Conservation (phyloP, 2,329 filamentous ascomycete species). For the Colletotrichum kahawae region DNA sequence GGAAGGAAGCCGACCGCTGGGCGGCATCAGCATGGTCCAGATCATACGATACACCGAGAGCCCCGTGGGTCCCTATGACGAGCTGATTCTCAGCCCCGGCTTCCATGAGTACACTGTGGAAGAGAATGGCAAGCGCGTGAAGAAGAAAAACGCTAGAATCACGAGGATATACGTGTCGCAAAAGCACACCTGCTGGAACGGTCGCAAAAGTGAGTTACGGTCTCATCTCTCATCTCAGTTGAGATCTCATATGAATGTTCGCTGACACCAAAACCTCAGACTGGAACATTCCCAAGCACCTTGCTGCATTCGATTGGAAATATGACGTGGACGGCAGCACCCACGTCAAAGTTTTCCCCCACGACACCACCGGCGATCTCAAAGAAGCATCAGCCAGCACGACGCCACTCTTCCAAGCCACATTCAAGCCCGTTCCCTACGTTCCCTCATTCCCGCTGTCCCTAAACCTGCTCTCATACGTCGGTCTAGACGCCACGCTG, state of each 20-base stretch:
- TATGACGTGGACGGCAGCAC: slow-evolving; percentile 38
- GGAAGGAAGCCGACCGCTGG: slow-evolving; percentile 40
- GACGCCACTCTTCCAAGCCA: slow-evolving; percentile 50
- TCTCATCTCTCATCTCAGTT: neutral
- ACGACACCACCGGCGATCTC: slow-evolving; percentile 37
- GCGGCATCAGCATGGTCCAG: slow-evolving; percentile 54
- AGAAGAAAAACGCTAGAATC: slow-evolving; percentile 44
- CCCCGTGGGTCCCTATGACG: slow-evolving; percentile 59
- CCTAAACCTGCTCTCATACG: slow-evolving; percentile 37
- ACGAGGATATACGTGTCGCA: slow-evolving; percentile 62
- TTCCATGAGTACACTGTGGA: slow-evolving; percentile 46
- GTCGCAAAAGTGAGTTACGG: slow-evolving; percentile 46
- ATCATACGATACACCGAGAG: slow-evolving; percentile 55
- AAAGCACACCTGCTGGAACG: slow-evolving; percentile 57
- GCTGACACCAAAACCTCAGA: slow-evolving; percentile 33
- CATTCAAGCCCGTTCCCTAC: slow-evolving; percentile 45
- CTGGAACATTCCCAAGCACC: slow-evolving; percentile 62
- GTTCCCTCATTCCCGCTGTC: slow-evolving; percentile 50
- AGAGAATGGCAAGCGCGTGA: slow-evolving; percentile 33
- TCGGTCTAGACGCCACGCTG: slow-evolving; percentile 47
- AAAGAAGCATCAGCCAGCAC: slow-evolving; percentile 36
- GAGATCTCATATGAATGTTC: neutral
- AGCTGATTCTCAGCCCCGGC: slow-evolving; percentile 54
- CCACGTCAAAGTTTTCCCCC: slow-evolving; percentile 49
- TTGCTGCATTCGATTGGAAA: slow-evolving; percentile 55